Base-by-base conservation (phyloP, 2,329 filamentous ascomycete genomes). In the Xylariaceae sp. region DNA sequence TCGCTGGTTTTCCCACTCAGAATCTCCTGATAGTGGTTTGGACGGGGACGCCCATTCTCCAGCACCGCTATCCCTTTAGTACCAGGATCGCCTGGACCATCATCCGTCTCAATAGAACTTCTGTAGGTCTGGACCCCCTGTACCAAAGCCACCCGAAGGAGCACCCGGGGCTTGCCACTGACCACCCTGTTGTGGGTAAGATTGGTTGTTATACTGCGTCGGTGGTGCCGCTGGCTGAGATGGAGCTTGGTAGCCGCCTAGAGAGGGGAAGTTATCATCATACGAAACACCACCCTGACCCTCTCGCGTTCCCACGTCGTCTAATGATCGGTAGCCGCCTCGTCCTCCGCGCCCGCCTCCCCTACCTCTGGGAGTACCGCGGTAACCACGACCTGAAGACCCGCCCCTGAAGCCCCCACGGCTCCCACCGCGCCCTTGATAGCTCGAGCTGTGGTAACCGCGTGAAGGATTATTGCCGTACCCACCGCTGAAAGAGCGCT, bases 271-370 rank as follows among this genome's bases (percentile, higher is more conserved):
- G 41, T 55, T 69, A 62, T 82, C 80, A 44, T 82, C 79, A 60
- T 82, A 83, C 37, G 78, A 78, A n/a, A 81, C 76, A 31, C 76
- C 77, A 26, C 74, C 75, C 31, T 79, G 76, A 57, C 76, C 76
- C 40, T 80, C 79, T 44, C 76, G 76, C 39, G 76, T 74, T 23
- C 80, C 81, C 24, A 87, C 79, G 64, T 91, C 88, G 69, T 91
- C 88, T 2, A 91, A 78, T 2, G 87, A 90, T 55, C 82, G 81
- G 70, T 91, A 91, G 23, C 79, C 79, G 19, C 81, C 80, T 23
- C 78, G 74, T 43, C 82, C 70, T 40, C 73, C 69, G 36, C 74
- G 71, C 48, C 75, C 72, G 6, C 79, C 74, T 29, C 59, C 56
- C 23, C 61, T 51, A 12, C 58, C 61, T 34, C 61, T 52, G n/a